Conservation (phyloP, 805 yeast species). For the Nakazawaea wyomingensis region DNA sequence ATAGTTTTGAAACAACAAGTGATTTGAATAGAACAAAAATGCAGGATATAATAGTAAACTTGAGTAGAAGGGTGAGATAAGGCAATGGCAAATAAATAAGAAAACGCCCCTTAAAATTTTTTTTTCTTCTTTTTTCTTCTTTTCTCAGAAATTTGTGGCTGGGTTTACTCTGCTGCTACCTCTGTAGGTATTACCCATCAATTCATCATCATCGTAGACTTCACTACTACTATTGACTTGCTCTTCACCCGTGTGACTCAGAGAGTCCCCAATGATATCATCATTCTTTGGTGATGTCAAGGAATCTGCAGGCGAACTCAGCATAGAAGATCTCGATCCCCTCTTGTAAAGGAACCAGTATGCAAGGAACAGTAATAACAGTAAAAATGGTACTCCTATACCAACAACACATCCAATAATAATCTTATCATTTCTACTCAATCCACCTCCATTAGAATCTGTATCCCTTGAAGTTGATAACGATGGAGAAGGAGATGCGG, state of each 20-base stretch:
- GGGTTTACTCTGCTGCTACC: conserved; percentile 12
- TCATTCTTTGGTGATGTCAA: conserved; percentile 9
- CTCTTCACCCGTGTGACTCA: conserved; percentile 11
- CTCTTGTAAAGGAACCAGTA: conserved; percentile 12
- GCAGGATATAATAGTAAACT: too few relatives aligned
- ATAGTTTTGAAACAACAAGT: too few relatives aligned
- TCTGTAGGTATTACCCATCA: conserved; percentile 12
- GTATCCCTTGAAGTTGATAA: conserved; percentile 16
- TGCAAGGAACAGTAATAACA: conserved; percentile 28
- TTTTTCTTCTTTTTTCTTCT: background rate
- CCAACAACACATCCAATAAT: conserved; percentile 71
- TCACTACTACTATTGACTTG: conserved; percentile 5
- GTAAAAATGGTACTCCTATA: conserved; percentile 59
- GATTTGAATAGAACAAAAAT: too few relatives aligned
- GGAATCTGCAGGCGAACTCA: conserved; percentile 5
- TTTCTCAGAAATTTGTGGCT: conserved; percentile 8
- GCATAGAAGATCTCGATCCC: conserved; percentile 2
- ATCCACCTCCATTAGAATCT: conserved; percentile 28
- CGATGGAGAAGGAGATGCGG: conserved; percentile 26
- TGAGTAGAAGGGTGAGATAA: too few relatives aligned
- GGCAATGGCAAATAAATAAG: too few relatives aligned
- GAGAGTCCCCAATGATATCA: conserved; percentile 11
- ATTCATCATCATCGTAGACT: conserved; percentile 12
- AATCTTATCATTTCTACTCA: conserved; percentile 44
- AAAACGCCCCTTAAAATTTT: too few relatives aligned